phyloP scores from a whole-genome alignment of 139 green algal species.

The Chlamydomonas schloesseri region DNA sequence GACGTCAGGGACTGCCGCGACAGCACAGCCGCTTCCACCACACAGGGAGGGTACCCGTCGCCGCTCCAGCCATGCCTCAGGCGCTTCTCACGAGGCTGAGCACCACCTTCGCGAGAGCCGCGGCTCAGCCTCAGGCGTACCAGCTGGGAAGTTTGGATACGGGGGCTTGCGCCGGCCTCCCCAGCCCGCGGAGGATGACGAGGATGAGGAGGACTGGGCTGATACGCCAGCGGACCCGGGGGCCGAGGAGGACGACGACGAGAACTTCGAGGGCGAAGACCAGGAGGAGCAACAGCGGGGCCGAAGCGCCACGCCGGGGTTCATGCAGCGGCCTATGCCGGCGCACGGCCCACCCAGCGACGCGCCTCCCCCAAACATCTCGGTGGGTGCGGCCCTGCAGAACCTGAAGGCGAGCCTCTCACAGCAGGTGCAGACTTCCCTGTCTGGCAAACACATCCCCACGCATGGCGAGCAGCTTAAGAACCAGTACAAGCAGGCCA shows the following conservation, averaged over 20 bases:
- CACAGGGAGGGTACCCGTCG: too few species aligned
- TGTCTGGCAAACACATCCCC: background rate
- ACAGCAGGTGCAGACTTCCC: background rate
- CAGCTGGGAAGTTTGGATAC: background rate
- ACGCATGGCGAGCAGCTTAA: slow-evolving; percentile 24
- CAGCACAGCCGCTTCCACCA: too few species aligned
- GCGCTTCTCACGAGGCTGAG: background rate
- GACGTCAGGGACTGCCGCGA: background rate
- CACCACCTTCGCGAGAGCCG: background rate
- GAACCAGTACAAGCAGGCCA: background rate
- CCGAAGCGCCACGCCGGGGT: too few species aligned
- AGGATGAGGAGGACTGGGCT: background rate
- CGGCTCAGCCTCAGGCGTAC: background rate
- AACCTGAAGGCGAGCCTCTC: slow-evolving; percentile 21
- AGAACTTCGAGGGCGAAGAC: background rate
- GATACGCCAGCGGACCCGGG: background rate
- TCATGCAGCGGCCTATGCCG: background rate
- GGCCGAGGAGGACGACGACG: background rate
- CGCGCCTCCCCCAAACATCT: background rate
- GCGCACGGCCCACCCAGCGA: background rate
- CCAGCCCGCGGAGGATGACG: background rate
- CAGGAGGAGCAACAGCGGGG: background rate
- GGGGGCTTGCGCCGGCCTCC: background rate
- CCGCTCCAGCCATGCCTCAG: too few species aligned
- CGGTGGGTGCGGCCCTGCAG: background rate